Conservation (phyloP, 495 filamentous ascomycete genomes). For the Aspergillus sclerotioniger region DNA sequence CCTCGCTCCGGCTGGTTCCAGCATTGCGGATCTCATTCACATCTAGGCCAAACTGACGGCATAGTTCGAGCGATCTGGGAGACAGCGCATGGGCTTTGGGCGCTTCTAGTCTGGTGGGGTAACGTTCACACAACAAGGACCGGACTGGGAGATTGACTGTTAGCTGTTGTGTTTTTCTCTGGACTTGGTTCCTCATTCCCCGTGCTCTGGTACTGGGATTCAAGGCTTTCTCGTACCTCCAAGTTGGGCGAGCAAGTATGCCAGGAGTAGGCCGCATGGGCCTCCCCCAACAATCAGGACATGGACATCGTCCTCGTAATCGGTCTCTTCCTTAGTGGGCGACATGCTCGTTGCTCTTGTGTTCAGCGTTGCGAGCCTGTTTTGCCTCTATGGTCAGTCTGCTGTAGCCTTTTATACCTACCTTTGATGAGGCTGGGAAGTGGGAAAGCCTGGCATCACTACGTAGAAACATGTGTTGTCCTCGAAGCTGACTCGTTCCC, state of each 20-base stretch:
- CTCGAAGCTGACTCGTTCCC: not conserved
- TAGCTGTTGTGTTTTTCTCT: not conserved
- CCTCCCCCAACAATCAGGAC: conserved; percentile 40
- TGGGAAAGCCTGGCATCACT: no score
- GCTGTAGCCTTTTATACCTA: not conserved
- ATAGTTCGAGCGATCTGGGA: conserved; percentile 29
- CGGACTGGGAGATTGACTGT: conserved; percentile 14
- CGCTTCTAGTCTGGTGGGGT: conserved; percentile 23
- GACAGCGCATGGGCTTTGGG: conserved; percentile 33
- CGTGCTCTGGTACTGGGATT: not conserved
- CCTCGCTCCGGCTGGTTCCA: conserved; percentile 24
- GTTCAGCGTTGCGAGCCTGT: no score
- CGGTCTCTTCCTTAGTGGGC: not conserved
- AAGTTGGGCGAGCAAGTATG: conserved; percentile 26
- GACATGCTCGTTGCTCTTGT: not conserved
- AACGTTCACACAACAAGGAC: conserved; percentile 27
- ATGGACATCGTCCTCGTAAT: conserved; percentile 16
- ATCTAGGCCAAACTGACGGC: conserved; percentile 28
- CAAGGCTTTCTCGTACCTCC: conserved; percentile 11
- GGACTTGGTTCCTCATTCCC: no score
- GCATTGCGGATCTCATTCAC: conserved; percentile 26
- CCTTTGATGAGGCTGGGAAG: no score
- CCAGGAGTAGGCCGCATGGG: conserved; percentile 29
- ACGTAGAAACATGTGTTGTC: not conserved
- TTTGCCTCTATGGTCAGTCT: not conserved